Conservation (phyloP, 768 basidiomycete species). For the Mycena haematopus region DNA sequence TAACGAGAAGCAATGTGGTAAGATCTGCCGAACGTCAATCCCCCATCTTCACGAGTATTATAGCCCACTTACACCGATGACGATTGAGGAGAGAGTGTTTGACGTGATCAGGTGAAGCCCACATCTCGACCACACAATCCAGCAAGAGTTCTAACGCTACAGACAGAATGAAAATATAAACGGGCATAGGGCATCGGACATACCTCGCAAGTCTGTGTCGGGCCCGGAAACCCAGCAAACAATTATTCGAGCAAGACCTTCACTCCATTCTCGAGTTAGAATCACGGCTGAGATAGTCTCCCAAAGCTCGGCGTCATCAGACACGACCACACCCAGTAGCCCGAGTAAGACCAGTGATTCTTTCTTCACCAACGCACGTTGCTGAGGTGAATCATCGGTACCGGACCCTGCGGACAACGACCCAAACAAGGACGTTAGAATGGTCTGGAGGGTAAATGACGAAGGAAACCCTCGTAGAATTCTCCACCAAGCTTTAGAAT, state of each 20-base stretch:
- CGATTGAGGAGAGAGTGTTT: constrained; percentile 77
- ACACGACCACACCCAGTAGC: constrained; percentile 58
- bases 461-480: constrained; percentile 57
- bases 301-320: constrained; percentile 58
- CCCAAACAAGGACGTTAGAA: constrained; percentile 65
- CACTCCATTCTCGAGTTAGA: constrained; percentile 63
- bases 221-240: constrained; percentile 72
- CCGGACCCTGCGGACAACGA: constrained; percentile 45
- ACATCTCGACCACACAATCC: constrained; percentile 59
- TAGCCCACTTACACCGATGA: constrained; percentile 70
- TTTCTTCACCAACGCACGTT: constrained; percentile 54
- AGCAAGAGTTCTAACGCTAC: constrained; percentile 58
- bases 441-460: constrained; percentile 56
- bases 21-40: constrained; percentile 57
- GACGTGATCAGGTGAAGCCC: constrained; percentile 81
- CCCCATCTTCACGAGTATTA: not conserved
- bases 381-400: constrained; percentile 39
- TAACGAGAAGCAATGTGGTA: constrained; percentile 72
- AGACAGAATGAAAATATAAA: constrained; percentile 7
- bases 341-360: constrained; percentile 59
- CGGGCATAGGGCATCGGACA: constrained; percentile 8
- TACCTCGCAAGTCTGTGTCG: constrained; percentile 41
- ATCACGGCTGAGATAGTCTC: constrained; percentile 55
- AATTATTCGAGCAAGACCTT: constrained; percentile 65
- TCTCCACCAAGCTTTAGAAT: constrained; percentile 57